These are phyloP conservation scores for Xylariaceae sp. DNA, from an alignment of 2,329 filamentous ascomycete species.

Conservation along the genomic window DNA sequence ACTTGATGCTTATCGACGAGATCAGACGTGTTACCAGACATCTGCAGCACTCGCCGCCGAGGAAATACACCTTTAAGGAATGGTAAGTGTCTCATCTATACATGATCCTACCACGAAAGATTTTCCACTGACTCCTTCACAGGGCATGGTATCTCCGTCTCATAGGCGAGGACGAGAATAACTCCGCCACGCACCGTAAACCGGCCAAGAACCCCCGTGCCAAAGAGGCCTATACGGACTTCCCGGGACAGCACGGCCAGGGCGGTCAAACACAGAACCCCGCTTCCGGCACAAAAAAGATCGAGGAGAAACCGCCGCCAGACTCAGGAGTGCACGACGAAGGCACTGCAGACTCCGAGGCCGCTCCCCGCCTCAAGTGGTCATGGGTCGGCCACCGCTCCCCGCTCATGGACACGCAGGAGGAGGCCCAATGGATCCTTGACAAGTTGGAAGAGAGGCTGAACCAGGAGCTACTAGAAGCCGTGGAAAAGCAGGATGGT, in stretches of 20 bases:
- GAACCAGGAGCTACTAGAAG: slow-evolving; percentile 40
- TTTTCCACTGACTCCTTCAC: slow-evolving; percentile 20
- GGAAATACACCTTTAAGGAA: slow-evolving; percentile 62
- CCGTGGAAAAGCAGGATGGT: slow-evolving; percentile 14
- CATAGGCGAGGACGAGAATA: slow-evolving; percentile 62
- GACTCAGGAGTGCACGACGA: background rate
- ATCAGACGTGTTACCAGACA: slow-evolving; percentile 65
- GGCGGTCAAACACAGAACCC: no score
- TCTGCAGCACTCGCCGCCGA: slow-evolving; percentile 51
- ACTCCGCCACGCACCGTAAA: slow-evolving; percentile 45
- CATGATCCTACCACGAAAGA: background rate
- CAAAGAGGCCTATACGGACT: no score
- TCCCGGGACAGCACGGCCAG: background rate
- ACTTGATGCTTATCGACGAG: slow-evolving; percentile 65
- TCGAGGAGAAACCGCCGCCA: background rate
- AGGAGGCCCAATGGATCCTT: slow-evolving; percentile 70
- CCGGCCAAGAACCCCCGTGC: slow-evolving; percentile 12
- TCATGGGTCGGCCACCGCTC: slow-evolving; percentile 69
- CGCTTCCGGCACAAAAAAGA: no score
- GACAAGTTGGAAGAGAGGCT: slow-evolving; percentile 58
- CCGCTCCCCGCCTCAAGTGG: slow-evolving; percentile 46
- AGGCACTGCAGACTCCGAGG: background rate
- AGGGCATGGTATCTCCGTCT: slow-evolving; percentile 78
- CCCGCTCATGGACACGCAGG: slow-evolving; percentile 64
- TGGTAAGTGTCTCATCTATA: slow-evolving; percentile 17